Percentiles rank a stretch among this genome's conserved stretches.
Conservation (phyloP, 805 yeast species). For the Cyberlindnera maritima region DNA sequence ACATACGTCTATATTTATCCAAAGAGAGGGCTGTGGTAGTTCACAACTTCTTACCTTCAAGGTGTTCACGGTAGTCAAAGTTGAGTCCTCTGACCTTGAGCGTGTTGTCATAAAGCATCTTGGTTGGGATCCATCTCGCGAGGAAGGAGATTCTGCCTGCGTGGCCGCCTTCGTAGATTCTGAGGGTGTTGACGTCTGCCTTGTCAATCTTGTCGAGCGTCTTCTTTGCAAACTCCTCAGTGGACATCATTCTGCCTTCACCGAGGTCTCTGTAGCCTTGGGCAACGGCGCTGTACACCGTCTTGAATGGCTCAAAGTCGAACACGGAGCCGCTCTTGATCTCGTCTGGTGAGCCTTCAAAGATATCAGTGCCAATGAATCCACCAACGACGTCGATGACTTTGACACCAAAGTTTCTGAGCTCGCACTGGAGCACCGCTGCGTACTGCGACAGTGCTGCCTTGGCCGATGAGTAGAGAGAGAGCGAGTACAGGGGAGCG, state of each 20-base stretch:
- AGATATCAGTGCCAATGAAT: slow-evolving; percentile 37
- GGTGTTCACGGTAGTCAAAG: slow-evolving; percentile 23
- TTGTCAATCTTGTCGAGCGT: slow-evolving; percentile 36
- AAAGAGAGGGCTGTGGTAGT: too few species aligned
- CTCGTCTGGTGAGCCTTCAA: slow-evolving; percentile 4
- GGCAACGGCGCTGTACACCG: slow-evolving; percentile 8
- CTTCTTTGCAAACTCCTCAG: slow-evolving; percentile 38
- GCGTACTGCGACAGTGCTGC: slow-evolving; percentile 44
- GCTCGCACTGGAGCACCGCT: slow-evolving; percentile 33
- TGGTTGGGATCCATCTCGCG: slow-evolving; percentile 10
- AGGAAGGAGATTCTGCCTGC: slow-evolving; percentile 10
- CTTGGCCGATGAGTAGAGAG: slow-evolving; percentile 38
- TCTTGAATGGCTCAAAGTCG: slow-evolving; percentile 19
- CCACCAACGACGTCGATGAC: slow-evolving; percentile 43
- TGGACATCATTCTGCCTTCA: slow-evolving; percentile 24
- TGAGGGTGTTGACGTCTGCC: slow-evolving; percentile 16
- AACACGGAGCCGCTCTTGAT: slow-evolving; percentile 21
- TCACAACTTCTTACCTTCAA: slow-evolving; percentile 3
- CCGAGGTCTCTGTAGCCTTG: slow-evolving; percentile 4
- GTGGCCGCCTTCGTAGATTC: slow-evolving; percentile 23
- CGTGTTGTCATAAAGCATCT: slow-evolving; percentile 13
- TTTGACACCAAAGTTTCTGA: slow-evolving; percentile 39
- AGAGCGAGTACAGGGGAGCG: slow-evolving; percentile 37
- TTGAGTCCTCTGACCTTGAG: slow-evolving; percentile 18
- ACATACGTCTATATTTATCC: too few species aligned